Conservation (phyloP, 2,329 filamentous ascomycete genomes). For the Cercospora berteroae region DNA sequence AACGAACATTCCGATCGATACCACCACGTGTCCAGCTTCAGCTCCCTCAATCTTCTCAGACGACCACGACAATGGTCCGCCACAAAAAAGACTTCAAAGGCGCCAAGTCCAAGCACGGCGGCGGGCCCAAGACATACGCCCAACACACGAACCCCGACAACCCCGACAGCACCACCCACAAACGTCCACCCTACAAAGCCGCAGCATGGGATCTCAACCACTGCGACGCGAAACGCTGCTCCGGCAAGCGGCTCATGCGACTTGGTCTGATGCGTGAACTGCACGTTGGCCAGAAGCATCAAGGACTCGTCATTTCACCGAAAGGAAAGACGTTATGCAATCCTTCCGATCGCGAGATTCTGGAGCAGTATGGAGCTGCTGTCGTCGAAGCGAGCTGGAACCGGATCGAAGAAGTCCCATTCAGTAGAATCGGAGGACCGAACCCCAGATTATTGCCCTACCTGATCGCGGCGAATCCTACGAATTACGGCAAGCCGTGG, state of each 20-base stretch:
- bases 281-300: slow-evolving; percentile 85
- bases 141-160: slow-evolving; percentile 35
- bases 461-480: slow-evolving; percentile 90
- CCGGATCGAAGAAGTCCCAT: slow-evolving; percentile 84
- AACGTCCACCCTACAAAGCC: slow-evolving; percentile 71
- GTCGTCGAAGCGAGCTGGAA: slow-evolving; percentile 99
- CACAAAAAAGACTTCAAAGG: slow-evolving; percentile 92
- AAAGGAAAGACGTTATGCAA: slow-evolving; percentile 86
- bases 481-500: slow-evolving; percentile 97
- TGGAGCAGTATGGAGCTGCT: slow-evolving; percentile 87
- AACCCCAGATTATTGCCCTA: slow-evolving; percentile 90
- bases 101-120: slow-evolving; percentile 50
- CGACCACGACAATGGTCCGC: slow-evolving; percentile 45
- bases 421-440: slow-evolving; percentile 85
- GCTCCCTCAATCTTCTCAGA: background rate
- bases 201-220: slow-evolving; percentile 98
- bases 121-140: slow-evolving; percentile 46
- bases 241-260: slow-evolving; percentile 89
- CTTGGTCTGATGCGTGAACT: slow-evolving; percentile 91
- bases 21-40: background rate
- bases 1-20: background rate
- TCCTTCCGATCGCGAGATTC: slow-evolving; percentile 74
- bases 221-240: slow-evolving; percentile 95
- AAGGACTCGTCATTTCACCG: slow-evolving; percentile 89
- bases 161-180: slow-evolving; percentile 16